Percentiles rank a stretch among this genome's conserved stretches.
phyloP scores from a whole-genome alignment of 192 early-diverging fungal genomes.

The Dimargaris xerosporica region DNA sequence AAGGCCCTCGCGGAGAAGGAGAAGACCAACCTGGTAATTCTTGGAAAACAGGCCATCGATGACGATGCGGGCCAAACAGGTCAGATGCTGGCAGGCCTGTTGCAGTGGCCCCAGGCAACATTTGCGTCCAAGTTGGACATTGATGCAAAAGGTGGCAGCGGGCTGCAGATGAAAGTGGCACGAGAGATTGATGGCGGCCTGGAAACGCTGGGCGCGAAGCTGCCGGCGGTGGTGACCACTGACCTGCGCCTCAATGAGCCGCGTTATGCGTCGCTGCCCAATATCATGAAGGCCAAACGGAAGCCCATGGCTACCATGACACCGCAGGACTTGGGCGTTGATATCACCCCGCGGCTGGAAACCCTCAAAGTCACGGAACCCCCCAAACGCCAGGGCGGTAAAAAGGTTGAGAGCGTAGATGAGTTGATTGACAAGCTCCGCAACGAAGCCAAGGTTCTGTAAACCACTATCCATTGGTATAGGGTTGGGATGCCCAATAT shows the following conservation, averaged over 20 bases:
- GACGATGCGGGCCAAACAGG: constrained; percentile 96
- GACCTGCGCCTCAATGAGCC: constrained; percentile 94
- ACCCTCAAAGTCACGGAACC: constrained; percentile 87
- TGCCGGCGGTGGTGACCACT: constrained; percentile 90
- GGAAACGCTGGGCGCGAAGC: constrained; percentile 65
- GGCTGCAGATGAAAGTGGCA: constrained; percentile 52
- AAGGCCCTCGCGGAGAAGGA: constrained; percentile 76
- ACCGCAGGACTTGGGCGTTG: constrained; percentile 67
- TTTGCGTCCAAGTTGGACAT: constrained; percentile 95
- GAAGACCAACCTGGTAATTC: constrained; percentile 83
- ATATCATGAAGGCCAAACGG: constrained; percentile 85
- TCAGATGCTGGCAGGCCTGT: constrained; percentile 94
- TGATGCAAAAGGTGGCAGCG: constrained; percentile 18
- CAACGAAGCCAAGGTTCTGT: constrained; percentile 62
- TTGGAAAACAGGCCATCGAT: constrained; percentile 99
- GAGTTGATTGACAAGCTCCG: constrained; percentile 82
- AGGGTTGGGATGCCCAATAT: no score
- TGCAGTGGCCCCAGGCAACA: constrained; percentile 90
- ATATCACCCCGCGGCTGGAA: constrained; percentile 67
- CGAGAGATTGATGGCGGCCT: constrained; percentile 97
- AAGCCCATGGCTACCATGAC: constrained; percentile 75
- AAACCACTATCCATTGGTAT: constrained; percentile 12
- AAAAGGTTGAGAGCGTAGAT: constrained; percentile 83
- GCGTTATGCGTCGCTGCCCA: constrained; percentile 79
- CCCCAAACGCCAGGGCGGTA: constrained; percentile 80